phyloP scores from a whole-genome alignment of 1,284 basidiomycete species.

The Coniophora puteana region DNA sequence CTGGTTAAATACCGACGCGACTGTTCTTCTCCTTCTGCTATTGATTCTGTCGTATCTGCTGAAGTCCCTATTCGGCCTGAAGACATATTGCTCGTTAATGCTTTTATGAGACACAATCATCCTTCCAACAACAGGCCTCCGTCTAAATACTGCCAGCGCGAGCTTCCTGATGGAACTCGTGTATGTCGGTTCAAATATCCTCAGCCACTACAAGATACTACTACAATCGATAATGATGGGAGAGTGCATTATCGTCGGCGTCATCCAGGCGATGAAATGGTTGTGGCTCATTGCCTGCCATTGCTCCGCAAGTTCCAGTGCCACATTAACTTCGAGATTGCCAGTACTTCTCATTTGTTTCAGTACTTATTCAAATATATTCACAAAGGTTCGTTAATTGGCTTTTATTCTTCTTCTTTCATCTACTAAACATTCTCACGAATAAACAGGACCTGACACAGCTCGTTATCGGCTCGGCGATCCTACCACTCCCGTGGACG shows the following conservation, averaged over 20 bases:
- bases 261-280: slow-evolving; percentile 19
- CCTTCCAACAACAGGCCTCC: slow-evolving; percentile 7
- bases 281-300: slow-evolving; percentile 29
- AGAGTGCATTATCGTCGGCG: slow-evolving; percentile 23
- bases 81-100: slow-evolving; percentile 19
- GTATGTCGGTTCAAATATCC: slow-evolving; percentile 30
- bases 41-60: slow-evolving; percentile 29
- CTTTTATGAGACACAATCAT: slow-evolving; percentile 31
- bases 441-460: too few relatives aligned
- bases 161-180: slow-evolving; percentile 1
- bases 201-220: slow-evolving; percentile 16
- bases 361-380: slow-evolving; percentile 39
- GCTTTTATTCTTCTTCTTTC: too few relatives aligned
- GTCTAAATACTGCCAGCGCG: slow-evolving; percentile 12
- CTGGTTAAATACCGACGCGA: slow-evolving; percentile 16
- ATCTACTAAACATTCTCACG: too few relatives aligned
- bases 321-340: slow-evolving; percentile 35
- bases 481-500: too few relatives aligned
- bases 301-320: slow-evolving; percentile 26
- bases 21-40: slow-evolving; percentile 10
- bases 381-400: slow-evolving; percentile 39
- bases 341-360: slow-evolving; percentile 28
- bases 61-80: slow-evolving; percentile 23
- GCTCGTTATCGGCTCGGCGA: too few relatives aligned
- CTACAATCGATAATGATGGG: slow-evolving; percentile 21